Evolutionary conservation across 345 rosid genomes (phyloP).

Genomic region (Cardamine resedifolia): DNA sequence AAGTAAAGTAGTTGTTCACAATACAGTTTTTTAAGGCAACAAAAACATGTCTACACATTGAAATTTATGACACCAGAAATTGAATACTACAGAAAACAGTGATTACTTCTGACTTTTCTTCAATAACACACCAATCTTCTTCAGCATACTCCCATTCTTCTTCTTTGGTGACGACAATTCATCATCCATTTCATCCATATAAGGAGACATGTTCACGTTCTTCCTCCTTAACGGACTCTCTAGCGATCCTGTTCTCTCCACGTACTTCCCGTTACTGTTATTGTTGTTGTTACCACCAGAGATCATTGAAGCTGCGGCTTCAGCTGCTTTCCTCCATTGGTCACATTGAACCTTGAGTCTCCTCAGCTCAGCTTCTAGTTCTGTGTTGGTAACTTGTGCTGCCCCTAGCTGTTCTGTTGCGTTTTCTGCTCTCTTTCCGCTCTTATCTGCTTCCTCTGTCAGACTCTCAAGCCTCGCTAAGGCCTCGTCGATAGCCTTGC

Average conservation of each 20-base stretch:
- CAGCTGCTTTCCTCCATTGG: slow-evolving; percentile 99
- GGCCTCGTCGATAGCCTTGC: slow-evolving; percentile 59
- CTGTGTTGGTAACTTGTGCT: slow-evolving; percentile 66
- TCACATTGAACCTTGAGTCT: slow-evolving; percentile 91
- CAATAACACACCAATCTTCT: slow-evolving; percentile 86
- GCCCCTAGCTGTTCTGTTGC: slow-evolving; percentile 73
- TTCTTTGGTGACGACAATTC: slow-evolving; percentile 75
- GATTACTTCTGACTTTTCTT: slow-evolving; percentile 77
- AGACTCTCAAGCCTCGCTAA: slow-evolving; percentile 54
- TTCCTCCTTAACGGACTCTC: slow-evolving; percentile 52
- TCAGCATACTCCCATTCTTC: slow-evolving; percentile 85
- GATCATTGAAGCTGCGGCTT: slow-evolving; percentile 89
- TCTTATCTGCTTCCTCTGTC: slow-evolving; percentile 73
- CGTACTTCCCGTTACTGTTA: slow-evolving; percentile 54
- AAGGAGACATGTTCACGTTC: slow-evolving; percentile 59
- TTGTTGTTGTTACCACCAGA: slow-evolving; percentile 54
- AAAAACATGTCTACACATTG: slow-evolving; percentile 19
- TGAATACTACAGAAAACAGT: slow-evolving; percentile 5
- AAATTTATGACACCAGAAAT: background rate
- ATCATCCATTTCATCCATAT: slow-evolving; percentile 75
- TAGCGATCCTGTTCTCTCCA: slow-evolving; percentile 61
- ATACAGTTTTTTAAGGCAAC: slow-evolving; percentile 9
- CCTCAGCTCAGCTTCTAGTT: slow-evolving; percentile 84
- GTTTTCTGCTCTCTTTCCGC: slow-evolving; percentile 59
- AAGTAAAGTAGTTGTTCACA: slow-evolving; percentile 31